Base-by-base conservation (phyloP, 2,329 filamentous ascomycete genomes). In the Falciphora oryzae region DNA sequence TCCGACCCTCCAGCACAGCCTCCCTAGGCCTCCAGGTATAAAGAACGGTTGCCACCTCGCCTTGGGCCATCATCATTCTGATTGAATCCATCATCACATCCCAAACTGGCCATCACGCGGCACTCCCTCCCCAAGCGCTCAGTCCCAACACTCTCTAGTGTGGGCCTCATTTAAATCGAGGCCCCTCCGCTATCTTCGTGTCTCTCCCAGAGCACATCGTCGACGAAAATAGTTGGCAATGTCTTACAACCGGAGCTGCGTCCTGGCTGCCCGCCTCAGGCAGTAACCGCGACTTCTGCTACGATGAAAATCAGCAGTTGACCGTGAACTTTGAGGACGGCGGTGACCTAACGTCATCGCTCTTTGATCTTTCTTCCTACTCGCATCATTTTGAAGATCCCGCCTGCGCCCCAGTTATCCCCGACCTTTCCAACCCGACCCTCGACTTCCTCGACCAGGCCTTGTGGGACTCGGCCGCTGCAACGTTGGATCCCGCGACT, bases 101-200 rank as follows among this genome's bases (percentile, higher is more conserved):
- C 44, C 44, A 53, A 53, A 53, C 44, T 11, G 22, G 44, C 44
- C 44, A 53, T 53, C n/a, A 53, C 44, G 44, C 44, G 44, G 44
- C n/a, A 53, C 44, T 25, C 44, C n/a, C 44, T n/a, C 22, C 38
- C 22, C 44, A n/a, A 22, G 44, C 44, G 44, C 44, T 8, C 44
- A 53, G 44, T 53, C 44, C 44, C 44, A 53, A 53, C 44, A 53
- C 44, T n/a, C 44, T 53, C 44, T n/a, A 53, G 44, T 63, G 56
- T 58, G 62, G 62, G 62, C 62, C 62, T 63, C 62, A 63, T 3
- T 27, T 27, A 57, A n/a, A 62, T 35, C 57, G 62, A 63, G 62
- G 62, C 62, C 62, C 31, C 32, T 27, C 29, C 53, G 50, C 62
- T 32, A 5, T 18, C 53, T 38, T 58, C 62, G 62, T 63, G 62